These are phyloP conservation scores for Coccomyxa sp. DNA, from an alignment of 139 green algal species.

Conservation along the genomic window DNA sequence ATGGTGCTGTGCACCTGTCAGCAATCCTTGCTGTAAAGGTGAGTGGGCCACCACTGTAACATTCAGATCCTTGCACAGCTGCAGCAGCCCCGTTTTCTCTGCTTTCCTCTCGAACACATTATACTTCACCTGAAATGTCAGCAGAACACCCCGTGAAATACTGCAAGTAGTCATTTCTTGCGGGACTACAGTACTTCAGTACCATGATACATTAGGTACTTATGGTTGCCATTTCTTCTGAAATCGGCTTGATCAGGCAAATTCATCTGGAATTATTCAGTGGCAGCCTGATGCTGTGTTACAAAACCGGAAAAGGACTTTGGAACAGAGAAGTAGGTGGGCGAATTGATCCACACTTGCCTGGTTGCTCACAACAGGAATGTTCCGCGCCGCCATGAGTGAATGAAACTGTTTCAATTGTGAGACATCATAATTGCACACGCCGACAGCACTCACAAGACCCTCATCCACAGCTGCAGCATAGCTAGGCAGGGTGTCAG, in stretches of 20 bases:
- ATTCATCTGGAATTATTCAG: neutral
- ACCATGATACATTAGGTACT: neutral
- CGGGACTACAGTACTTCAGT: no score
- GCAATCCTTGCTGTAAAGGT: constrained; percentile 31
- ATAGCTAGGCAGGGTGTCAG: neutral
- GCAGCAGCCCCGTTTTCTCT: constrained; percentile 30
- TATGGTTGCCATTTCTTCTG: neutral
- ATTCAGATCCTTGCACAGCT: constrained; percentile 17
- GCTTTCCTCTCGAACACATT: constrained; percentile 22
- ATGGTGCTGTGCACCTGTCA: constrained; percentile 14
- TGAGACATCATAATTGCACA: constrained; percentile 41
- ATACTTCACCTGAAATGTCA: constrained; percentile 34
- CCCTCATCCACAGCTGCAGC: constrained; percentile 11
- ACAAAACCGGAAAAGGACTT: neutral
- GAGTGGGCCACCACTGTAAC: constrained; percentile 36
- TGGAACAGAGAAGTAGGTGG: neutral
- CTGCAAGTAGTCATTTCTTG: neutral
- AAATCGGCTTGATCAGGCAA: neutral
- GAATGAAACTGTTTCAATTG: constrained; percentile 38
- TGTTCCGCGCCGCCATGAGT: constrained; percentile 16
- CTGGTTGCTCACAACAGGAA: constrained; percentile 36
- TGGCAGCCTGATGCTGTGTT: neutral
- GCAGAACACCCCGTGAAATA: neutral
- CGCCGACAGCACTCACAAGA: constrained; percentile 28
- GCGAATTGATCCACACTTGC: neutral